Conservation (phyloP, 2,329 filamentous ascomycete species). For the Teratosphaeria pseudoeucalypti region DNA sequence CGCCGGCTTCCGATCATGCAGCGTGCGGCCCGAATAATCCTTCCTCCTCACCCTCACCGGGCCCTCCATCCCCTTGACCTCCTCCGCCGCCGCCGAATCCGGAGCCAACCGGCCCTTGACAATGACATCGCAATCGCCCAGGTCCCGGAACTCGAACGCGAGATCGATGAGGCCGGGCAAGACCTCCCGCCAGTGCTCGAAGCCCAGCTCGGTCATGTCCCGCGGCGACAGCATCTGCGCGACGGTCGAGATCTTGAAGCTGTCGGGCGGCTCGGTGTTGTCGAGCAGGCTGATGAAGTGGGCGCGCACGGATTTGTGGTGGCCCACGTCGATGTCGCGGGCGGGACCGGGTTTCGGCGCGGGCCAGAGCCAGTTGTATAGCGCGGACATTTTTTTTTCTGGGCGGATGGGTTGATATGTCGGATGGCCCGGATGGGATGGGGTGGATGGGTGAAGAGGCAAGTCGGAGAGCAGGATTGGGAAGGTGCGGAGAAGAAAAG, state of each 20-base stretch:
- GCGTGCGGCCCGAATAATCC: not conserved
- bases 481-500: not conserved
- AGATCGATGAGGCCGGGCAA: slow-evolving; percentile 37
- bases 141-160: slow-evolving; percentile 34
- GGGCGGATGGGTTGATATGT: not conserved
- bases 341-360: slow-evolving; percentile 6
- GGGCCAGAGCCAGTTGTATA: slow-evolving; percentile 6
- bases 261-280: slow-evolving; percentile 32
- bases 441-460: not conserved
- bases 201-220: slow-evolving; percentile 29
- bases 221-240: slow-evolving; percentile 31
- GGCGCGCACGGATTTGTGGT: slow-evolving; percentile 14
- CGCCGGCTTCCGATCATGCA: not conserved
- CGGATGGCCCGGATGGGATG: not conserved
- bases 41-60: slow-evolving; percentile 32
- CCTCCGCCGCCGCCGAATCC: slow-evolving; percentile 1
- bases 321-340: slow-evolving; percentile 16
- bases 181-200: slow-evolving; percentile 34
- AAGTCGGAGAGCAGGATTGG: not conserved
- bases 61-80: slow-evolving; percentile 32
- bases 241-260: slow-evolving; percentile 42
- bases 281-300: slow-evolving; percentile 21
- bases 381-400: not conserved
- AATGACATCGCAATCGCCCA: slow-evolving; percentile 38
- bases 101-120: slow-evolving; percentile 29